Base-by-base conservation (phyloP, 768 basidiomycete species). In the Tylopilus sp. region DNA sequence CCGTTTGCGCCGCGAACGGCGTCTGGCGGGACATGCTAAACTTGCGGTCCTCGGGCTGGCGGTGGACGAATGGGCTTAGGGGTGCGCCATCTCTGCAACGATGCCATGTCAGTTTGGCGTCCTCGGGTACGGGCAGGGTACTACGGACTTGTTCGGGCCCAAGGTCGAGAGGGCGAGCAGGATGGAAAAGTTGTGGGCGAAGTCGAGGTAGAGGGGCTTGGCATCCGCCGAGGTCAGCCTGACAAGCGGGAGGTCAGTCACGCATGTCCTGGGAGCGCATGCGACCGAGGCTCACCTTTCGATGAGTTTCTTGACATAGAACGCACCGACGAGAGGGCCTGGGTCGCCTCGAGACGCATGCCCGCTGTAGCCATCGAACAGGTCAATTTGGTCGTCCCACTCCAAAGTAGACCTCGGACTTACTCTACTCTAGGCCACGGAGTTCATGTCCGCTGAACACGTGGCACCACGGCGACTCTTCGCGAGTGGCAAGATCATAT, bases 1-100 rank as follows among this genome's bases (percentile, higher is more conserved):
- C 47, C 71, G 77, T 75, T 30, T 64, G 67, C 24, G 73, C 75
- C n/a, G 62, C 74, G 50, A 78, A 78, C 21, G 76, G 76, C 10
- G 70, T 61, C 55, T 74, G 74, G 13, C 56, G 17, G 4, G 74
- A 71, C n/a, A 65, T 74, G 45, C 64, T 61, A 62, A 69, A 77
- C 40, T 69, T 71, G 29, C 76, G 70, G 41, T 58, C 34, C 30
- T 37, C 7, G 53, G 58, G 36, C 61, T 68, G 52, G 62, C 44
- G 65, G 2, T 41, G 45, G 0, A 36, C 34, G 3, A 16, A 4
- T 16, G 72, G 46, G 29, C 59, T 55, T n/a, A 76, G 70, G 11
- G 68, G 64, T 1, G 44, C 54, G 1, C 49, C 48, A 53, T 75
- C 75, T 47, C 74, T 76, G 54, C 17, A 31, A 14, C 4, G 9